Conservation (phyloP, 2,329 filamentous ascomycete genomes). For the Cryphonectria japonica region DNA sequence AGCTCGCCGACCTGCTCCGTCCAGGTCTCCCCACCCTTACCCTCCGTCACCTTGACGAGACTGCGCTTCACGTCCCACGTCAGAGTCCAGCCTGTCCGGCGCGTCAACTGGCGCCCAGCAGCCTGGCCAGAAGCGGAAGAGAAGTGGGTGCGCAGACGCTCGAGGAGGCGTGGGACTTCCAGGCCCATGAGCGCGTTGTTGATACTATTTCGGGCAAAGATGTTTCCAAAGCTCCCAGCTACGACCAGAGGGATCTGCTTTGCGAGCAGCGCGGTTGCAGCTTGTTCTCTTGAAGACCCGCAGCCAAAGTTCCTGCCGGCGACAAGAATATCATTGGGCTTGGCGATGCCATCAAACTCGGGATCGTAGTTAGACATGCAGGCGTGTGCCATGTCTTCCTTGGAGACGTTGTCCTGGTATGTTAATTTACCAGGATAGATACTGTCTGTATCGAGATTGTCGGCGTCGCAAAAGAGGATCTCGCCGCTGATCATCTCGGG, state of each 20-base stretch:
- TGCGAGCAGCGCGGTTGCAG: slow-evolving; percentile 83
- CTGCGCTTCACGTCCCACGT: slow-evolving; percentile 79
- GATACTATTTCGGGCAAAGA: slow-evolving; percentile 78
- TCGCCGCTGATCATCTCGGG: slow-evolving; percentile 82
- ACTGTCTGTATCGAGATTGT: slow-evolving; percentile 86
- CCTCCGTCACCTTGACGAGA: slow-evolving; percentile 72
- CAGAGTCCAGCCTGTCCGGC: slow-evolving; percentile 81
- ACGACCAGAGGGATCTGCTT: slow-evolving; percentile 81
- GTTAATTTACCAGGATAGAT: slow-evolving; percentile 92
- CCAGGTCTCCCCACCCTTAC: slow-evolving; percentile 69
- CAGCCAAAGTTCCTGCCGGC: slow-evolving; percentile 88
- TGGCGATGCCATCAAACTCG: slow-evolving; percentile 66
- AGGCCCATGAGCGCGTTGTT: slow-evolving; percentile 78
- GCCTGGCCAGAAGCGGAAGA: slow-evolving; percentile 46
- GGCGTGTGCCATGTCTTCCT: slow-evolving; percentile 75
- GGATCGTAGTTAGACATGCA: slow-evolving; percentile 95
- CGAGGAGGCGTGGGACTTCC: slow-evolving; percentile 70
- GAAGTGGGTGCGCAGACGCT: slow-evolving; percentile 56
- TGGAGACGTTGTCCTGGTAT: slow-evolving; percentile 81
- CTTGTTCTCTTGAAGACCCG: slow-evolving; percentile 83
- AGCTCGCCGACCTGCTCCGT: slow-evolving; percentile 81
- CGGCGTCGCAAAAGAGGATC: slow-evolving; percentile 82
- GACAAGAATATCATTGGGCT: slow-evolving; percentile 78
- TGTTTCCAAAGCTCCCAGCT: slow-evolving; percentile 80
- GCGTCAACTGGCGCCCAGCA: slow-evolving; percentile 50